A percentile compares a stretch with the other conserved stretches of the same genome.
phyloP scores from a whole-genome alignment of 2,329 filamentous ascomycete species.

The Byssoonygena ceratinophila region DNA sequence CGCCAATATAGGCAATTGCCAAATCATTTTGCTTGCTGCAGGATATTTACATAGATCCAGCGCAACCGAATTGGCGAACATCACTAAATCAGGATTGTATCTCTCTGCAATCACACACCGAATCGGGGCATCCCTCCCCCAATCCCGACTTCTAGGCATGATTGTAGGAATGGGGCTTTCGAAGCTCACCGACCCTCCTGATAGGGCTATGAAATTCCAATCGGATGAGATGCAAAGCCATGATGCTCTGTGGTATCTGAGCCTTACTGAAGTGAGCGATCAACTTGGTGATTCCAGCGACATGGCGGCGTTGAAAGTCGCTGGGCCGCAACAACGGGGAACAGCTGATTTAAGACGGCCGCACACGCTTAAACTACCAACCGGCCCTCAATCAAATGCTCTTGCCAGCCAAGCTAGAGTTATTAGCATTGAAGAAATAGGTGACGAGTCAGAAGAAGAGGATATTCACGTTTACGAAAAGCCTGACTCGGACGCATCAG shows the following conservation, averaged over 20 bases:
- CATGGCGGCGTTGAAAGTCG: slow-evolving; percentile 30
- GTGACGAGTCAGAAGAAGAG: slow-evolving; percentile 49
- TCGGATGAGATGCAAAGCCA: slow-evolving; percentile 63
- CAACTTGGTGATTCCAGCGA: slow-evolving; percentile 47
- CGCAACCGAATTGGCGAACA: slow-evolving; percentile 55
- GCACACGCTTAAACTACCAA: neutral
- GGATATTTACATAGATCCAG: slow-evolving; percentile 62
- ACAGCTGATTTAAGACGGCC: neutral
- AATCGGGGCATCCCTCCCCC: slow-evolving; percentile 62
- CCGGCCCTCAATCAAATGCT: neutral
- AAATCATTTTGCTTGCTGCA: slow-evolving; percentile 65
- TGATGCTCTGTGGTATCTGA: slow-evolving; percentile 67
- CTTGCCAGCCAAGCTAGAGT: slow-evolving; percentile 30
- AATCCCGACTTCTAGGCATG: slow-evolving; percentile 78
- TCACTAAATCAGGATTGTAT: slow-evolving; percentile 62
- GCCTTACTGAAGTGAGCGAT: slow-evolving; percentile 54
- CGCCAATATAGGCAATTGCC: slow-evolving; percentile 55
- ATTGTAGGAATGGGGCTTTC: slow-evolving; percentile 66
- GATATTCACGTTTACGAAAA: slow-evolving; percentile 71
- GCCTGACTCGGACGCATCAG: slow-evolving; percentile 76
- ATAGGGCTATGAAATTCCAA: slow-evolving; percentile 69
- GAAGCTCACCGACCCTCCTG: slow-evolving; percentile 53
- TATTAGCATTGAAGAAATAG: slow-evolving; percentile 53
- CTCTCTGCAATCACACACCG: slow-evolving; percentile 75
- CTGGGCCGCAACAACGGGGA: neutral